phyloP scores from a whole-genome alignment of 2,329 filamentous ascomycete genomes.

The Pyricularia sp. region DNA sequence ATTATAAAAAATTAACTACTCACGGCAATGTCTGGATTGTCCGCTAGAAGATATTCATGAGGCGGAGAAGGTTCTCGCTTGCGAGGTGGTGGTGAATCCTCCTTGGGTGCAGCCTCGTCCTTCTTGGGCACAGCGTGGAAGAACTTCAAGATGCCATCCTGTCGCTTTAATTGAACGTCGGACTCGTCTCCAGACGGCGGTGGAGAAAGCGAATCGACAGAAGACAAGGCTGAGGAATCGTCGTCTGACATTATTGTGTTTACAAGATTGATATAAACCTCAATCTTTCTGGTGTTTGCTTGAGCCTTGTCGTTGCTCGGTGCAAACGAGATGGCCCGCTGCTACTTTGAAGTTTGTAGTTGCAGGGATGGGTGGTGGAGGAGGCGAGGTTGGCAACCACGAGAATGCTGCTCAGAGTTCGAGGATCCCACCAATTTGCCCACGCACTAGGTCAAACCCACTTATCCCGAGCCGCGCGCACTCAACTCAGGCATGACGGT shows the following conservation, averaged over 20 bases:
- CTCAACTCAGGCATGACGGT: not conserved
- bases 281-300: not conserved
- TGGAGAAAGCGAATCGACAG: slow-evolving; percentile 37
- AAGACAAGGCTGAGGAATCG: slow-evolving; percentile 55
- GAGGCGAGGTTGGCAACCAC: slow-evolving; percentile 5
- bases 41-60: slow-evolving; percentile 81
- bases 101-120: slow-evolving; percentile 35
- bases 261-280: not conserved
- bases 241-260: slow-evolving; percentile 44
- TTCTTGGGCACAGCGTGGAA: slow-evolving; percentile 48
- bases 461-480: slow-evolving; percentile 5
- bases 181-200: slow-evolving; percentile 42
- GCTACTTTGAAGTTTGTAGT: not conserved
- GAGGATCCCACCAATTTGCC: slow-evolving; percentile 4
- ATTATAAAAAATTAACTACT: slow-evolving; percentile 34
- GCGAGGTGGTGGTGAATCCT: slow-evolving; percentile 55
- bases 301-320: not conserved
- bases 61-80: slow-evolving; percentile 82
- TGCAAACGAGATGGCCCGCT: not conserved
- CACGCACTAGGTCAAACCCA: slow-evolving; percentile 6
- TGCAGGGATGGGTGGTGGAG: slow-evolving; percentile 3
- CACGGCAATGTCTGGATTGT: slow-evolving; percentile 89
- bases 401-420: slow-evolving; percentile 1
- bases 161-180: slow-evolving; percentile 39
- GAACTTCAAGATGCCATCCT: slow-evolving; percentile 57